phyloP scores from a whole-genome alignment of 73 alveolate genomes.

The Tetrahymena thermophila region DNA sequence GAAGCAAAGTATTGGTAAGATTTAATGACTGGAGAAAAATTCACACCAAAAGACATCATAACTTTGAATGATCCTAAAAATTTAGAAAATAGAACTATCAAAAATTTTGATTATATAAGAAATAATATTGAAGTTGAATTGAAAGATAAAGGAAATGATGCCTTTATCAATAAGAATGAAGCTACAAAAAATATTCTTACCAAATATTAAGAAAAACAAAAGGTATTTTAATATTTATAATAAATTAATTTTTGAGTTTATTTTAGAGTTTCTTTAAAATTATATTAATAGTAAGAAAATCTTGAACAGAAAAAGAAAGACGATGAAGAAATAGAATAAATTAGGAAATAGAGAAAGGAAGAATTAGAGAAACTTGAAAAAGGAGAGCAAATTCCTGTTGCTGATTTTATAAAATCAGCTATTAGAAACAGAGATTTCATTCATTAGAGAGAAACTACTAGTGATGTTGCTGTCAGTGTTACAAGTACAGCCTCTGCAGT shows the following conservation, averaged over 20 bases:
- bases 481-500: slow-evolving; percentile 29
- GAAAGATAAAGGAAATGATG: slow-evolving; percentile 27
- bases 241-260: background rate
- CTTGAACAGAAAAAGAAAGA: slow-evolving; percentile 16
- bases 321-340: slow-evolving; percentile 14
- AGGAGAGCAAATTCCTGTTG: slow-evolving; percentile 41
- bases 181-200: slow-evolving; percentile 41
- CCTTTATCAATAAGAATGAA: slow-evolving; percentile 8
- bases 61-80: slow-evolving; percentile 65
- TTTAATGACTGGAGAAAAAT: slow-evolving; percentile 71
- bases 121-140: slow-evolving; percentile 13
- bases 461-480: slow-evolving; percentile 45
- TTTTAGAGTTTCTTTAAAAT: background rate
- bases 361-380: background rate
- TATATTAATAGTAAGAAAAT: background rate
- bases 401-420: slow-evolving; percentile 52
- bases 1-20: slow-evolving; percentile 80
- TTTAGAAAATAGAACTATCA: slow-evolving; percentile 48
- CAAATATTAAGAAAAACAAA: slow-evolving; percentile 8
- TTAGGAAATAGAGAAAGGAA: background rate
- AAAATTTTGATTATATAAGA: slow-evolving; percentile 25
- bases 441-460: slow-evolving; percentile 33
- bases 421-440: slow-evolving; percentile 42
- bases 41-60: slow-evolving; percentile 74
- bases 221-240: background rate